These are phyloP conservation scores for Cutaneotrichosporon sp. DNA, from an alignment of 1,284 basidiomycete genomes.

Conservation along the genomic window DNA sequence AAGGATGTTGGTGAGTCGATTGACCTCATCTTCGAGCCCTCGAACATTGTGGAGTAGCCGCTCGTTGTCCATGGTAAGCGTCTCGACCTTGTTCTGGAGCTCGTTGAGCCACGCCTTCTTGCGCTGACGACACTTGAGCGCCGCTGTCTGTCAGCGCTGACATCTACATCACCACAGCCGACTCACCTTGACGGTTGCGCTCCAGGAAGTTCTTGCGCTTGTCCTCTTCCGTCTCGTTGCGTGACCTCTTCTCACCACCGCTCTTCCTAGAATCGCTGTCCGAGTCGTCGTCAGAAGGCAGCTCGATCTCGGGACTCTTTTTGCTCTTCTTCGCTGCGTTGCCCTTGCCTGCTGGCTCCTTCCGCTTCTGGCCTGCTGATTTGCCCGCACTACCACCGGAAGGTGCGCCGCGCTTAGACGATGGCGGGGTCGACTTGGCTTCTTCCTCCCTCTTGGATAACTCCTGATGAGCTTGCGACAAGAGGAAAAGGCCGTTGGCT, in stretches of 20 bases:
- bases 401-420: slow-evolving; percentile 21
- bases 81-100: slow-evolving; percentile 91
- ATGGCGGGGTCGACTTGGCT: slow-evolving; percentile 35
- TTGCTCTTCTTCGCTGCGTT: slow-evolving; percentile 50
- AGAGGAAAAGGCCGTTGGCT: slow-evolving; percentile 86
- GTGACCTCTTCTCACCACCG: slow-evolving; percentile 51
- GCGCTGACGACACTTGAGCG: slow-evolving; percentile 95
- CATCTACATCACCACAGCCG: not conserved
- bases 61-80: slow-evolving; percentile 86
- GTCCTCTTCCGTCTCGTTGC: slow-evolving; percentile 91
- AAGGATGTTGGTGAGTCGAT: slow-evolving; percentile 56
- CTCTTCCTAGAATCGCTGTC: slow-evolving; percentile 52
- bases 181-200: slow-evolving; percentile 84
- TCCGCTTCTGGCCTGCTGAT: slow-evolving; percentile 36
- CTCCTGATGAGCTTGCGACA: slow-evolving; percentile 92
- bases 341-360: slow-evolving; percentile 25
- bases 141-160: slow-evolving; percentile 61
- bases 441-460: slow-evolving; percentile 86
- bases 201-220: slow-evolving; percentile 92
- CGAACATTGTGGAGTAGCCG: slow-evolving; percentile 64
- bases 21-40: slow-evolving; percentile 60
- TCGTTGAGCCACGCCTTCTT: slow-evolving; percentile 97
- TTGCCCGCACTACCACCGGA: slow-evolving; percentile 14
- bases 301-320: slow-evolving; percentile 39
- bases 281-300: slow-evolving; percentile 53